Conservation (phyloP, 2,329 filamentous ascomycete species). For the Aureobasidium sp. region DNA sequence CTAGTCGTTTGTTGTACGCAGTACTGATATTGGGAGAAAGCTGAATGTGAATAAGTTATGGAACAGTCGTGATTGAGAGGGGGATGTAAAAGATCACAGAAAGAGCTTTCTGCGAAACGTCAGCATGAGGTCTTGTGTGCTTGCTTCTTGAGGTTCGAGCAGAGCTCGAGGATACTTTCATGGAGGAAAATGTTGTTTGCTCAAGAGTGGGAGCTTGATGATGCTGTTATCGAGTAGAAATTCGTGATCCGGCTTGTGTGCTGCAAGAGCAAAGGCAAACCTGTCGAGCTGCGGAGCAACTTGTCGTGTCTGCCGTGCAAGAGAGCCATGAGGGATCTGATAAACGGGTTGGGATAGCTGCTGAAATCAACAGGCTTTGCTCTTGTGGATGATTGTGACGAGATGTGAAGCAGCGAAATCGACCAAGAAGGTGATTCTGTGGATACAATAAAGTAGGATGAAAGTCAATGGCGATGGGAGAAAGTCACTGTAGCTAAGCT, state of each 20-base stretch:
- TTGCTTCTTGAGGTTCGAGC: background rate
- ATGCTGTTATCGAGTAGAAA: background rate
- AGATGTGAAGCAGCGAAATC: background rate
- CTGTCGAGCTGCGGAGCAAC: background rate
- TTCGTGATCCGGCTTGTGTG: background rate
- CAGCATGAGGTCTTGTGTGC: background rate
- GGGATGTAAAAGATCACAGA: background rate
- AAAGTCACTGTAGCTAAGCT: background rate
- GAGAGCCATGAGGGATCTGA: background rate
- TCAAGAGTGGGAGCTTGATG: too few relatives aligned
- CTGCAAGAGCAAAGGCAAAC: background rate
- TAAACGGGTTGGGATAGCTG: background rate
- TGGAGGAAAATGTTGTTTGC: background rate
- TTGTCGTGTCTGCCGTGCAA: background rate
- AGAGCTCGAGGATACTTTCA: background rate
- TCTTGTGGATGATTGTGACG: background rate
- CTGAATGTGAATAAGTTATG: too few relatives aligned
- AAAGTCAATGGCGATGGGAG: background rate
- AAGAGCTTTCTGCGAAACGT: background rate
- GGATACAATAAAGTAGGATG: background rate
- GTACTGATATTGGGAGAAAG: background rate
- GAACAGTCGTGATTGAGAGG: background rate
- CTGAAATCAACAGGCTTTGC: background rate
- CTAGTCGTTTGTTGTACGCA: background rate
- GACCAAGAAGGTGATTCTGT: background rate